These are phyloP conservation scores for Golubevia sp. DNA, from an alignment of 1,284 basidiomycete genomes.

Conservation along the genomic window DNA sequence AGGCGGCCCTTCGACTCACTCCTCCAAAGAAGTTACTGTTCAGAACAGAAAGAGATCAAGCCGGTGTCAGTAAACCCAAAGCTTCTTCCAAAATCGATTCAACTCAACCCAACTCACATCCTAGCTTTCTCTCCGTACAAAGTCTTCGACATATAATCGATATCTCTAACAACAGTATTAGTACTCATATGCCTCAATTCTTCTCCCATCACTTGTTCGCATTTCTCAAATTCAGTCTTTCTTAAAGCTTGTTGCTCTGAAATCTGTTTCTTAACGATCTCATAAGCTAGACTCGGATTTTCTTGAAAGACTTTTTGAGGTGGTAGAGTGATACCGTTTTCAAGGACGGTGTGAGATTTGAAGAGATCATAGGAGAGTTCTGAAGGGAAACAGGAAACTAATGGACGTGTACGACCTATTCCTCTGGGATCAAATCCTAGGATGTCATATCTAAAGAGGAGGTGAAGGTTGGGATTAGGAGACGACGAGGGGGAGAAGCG, in stretches of 20 bases:
- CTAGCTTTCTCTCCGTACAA: conserved; percentile 64
- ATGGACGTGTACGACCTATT: conserved; percentile 63
- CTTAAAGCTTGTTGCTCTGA: conserved; percentile 61
- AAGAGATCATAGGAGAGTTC: conserved; percentile 53
- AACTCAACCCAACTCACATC: conserved; percentile 60
- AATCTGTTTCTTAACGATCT: conserved; percentile 36
- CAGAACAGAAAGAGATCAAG: background rate
- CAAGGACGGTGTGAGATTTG: conserved; percentile 62
- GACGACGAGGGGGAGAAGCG: background rate
- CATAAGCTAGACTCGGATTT: conserved; percentile 52
- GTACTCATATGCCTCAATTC: conserved; percentile 65
- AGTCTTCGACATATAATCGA: conserved; percentile 63
- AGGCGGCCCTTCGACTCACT: background rate
- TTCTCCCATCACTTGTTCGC: conserved; percentile 63
- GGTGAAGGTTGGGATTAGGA: too few relatives aligned
- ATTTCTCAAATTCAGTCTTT: conserved; percentile 62
- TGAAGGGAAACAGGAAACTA: conserved; percentile 62
- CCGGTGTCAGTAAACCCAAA: background rate
- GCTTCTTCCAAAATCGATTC: background rate
- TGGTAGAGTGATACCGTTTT: conserved; percentile 61
- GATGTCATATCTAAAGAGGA: conserved; percentile 55
- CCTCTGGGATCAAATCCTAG: conserved; percentile 65
- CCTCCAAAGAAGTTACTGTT: conserved; percentile 5
- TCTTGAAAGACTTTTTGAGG: conserved; percentile 33
- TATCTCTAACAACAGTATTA: conserved; percentile 64